phyloP scores from a whole-genome alignment of 169 alveolate genomes.

The Cryptosporidium viatorum region DNA sequence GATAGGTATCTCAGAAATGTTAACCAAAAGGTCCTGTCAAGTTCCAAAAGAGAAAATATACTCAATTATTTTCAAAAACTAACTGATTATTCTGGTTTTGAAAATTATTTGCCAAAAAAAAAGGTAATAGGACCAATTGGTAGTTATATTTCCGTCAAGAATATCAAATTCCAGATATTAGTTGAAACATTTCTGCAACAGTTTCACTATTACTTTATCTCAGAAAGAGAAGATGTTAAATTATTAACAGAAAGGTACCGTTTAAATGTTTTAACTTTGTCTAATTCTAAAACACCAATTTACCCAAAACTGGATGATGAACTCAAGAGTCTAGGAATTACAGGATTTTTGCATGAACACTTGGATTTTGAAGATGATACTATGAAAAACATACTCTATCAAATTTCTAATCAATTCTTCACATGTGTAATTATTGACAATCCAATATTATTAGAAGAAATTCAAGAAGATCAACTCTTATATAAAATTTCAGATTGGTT shows the following conservation, averaged over 20 bases:
- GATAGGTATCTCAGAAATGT: slow-evolving; percentile 27
- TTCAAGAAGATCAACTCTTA: slow-evolving; percentile 42
- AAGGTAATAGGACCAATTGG: slow-evolving; percentile 63
- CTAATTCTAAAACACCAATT: slow-evolving; percentile 26
- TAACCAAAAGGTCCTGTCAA: slow-evolving; percentile 8
- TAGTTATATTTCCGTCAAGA: slow-evolving; percentile 33
- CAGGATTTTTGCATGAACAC: slow-evolving; percentile 58
- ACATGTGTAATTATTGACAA: slow-evolving; percentile 60
- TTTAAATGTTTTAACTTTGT: slow-evolving; percentile 55
- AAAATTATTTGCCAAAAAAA: slow-evolving; percentile 16
- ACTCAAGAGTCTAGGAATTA: slow-evolving; percentile 19
- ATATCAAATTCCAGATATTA: background rate
- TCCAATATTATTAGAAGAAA: background rate
- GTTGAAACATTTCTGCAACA: slow-evolving; percentile 61
- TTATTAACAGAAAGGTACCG: slow-evolving; percentile 45
- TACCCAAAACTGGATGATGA: slow-evolving; percentile 57
- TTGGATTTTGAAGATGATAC: slow-evolving; percentile 13
- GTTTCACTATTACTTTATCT: slow-evolving; percentile 57
- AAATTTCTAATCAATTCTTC: slow-evolving; percentile 46
- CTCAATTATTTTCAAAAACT: background rate
- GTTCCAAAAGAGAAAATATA: slow-evolving; percentile 24
- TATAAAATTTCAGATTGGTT: slow-evolving; percentile 68
- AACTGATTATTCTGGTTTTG: background rate
- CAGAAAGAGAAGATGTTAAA: slow-evolving; percentile 64
- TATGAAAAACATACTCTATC: slow-evolving; percentile 47